Percentiles rank a stretch among this genome's conserved stretches.
Evolutionary conservation across 1,139 yeast genomes (phyloP).

Genomic region (Hansenula lynferdii): DNA sequence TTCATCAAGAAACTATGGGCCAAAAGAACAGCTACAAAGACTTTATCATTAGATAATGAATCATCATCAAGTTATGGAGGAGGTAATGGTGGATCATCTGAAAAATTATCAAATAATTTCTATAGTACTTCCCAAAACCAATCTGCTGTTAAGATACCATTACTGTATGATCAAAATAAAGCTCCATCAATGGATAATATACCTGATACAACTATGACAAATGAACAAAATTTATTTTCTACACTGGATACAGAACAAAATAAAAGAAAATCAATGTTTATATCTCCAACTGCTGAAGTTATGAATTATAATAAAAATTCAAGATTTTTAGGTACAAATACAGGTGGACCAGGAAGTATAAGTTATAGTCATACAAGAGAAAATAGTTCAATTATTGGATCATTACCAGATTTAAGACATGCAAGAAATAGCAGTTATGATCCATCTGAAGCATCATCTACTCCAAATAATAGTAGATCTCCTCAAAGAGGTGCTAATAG

Average conservation of each 20-base stretch:
- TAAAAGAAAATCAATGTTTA: conserved; percentile 43
- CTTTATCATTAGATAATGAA: conserved; percentile 9
- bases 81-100: conserved; percentile 11
- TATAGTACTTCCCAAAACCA: conserved; percentile 3
- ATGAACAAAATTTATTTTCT: conserved; percentile 10
- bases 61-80: conserved; percentile 9
- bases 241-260: conserved; percentile 9
- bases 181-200: neutral
- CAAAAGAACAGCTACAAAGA: conserved; percentile 13
- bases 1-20: conserved; percentile 16
- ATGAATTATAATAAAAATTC: conserved; percentile 34
- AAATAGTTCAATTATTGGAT: neutral
- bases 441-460: neutral
- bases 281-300: conserved; percentile 78
- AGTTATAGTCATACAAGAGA: conserved; percentile 1
- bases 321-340: neutral
- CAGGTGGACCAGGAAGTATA: neutral
- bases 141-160: conserved; percentile 17
- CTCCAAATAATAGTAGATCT: neutral
- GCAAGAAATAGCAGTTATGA: neutral
- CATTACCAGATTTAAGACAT: neutral
- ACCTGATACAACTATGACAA: neutral
- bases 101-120: conserved; percentile 9
- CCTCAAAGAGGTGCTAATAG: conserved; percentile 12
- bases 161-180: neutral